phyloP scores from a whole-genome alignment of 495 filamentous ascomycete genomes.

The Oleoguttula mirabilis region DNA sequence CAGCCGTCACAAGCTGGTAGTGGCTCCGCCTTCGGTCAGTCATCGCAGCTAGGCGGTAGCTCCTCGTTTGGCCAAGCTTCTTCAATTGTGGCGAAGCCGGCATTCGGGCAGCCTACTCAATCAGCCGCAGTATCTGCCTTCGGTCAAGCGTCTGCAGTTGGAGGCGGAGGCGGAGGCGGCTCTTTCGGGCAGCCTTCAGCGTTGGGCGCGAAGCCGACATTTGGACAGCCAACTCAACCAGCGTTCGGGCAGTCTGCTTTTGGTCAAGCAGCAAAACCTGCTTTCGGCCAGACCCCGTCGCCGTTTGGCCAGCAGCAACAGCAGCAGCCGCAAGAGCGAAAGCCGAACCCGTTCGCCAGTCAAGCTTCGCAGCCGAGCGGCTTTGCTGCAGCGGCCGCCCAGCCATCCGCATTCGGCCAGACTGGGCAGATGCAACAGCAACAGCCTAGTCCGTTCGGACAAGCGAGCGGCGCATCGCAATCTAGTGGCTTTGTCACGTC shows the following conservation, averaged over 20 bases:
- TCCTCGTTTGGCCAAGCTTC: background rate
- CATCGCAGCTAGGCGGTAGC: background rate
- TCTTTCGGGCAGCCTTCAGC: background rate
- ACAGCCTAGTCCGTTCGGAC: slow-evolving; percentile 2
- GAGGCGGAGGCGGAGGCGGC: too few species aligned
- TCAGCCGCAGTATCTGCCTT: too few species aligned
- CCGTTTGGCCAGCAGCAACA: background rate
- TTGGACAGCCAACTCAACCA: slow-evolving; percentile 16
- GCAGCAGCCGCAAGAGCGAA: too few species aligned
- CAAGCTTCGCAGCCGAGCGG: background rate
- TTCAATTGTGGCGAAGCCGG: background rate
- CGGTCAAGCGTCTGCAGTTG: too few species aligned
- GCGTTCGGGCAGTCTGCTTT: slow-evolving; percentile 10
- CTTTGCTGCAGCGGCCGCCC: background rate
- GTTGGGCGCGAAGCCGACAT: slow-evolving; percentile 6
- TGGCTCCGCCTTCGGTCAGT: slow-evolving; percentile 3
- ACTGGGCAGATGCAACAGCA: background rate
- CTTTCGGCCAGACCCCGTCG: background rate
- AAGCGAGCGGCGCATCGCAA: too few species aligned
- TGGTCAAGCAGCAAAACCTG: slow-evolving; percentile 8
- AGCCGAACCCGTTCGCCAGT: background rate
- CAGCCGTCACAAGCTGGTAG: slow-evolving; percentile 11
- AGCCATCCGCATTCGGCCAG: slow-evolving; percentile 17
- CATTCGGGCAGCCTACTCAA: slow-evolving; percentile 20
- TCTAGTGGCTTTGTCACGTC: too few species aligned